Base-by-base conservation (phyloP, 768 basidiomycete genomes). In the Brasilioporus rufonigricans region DNA sequence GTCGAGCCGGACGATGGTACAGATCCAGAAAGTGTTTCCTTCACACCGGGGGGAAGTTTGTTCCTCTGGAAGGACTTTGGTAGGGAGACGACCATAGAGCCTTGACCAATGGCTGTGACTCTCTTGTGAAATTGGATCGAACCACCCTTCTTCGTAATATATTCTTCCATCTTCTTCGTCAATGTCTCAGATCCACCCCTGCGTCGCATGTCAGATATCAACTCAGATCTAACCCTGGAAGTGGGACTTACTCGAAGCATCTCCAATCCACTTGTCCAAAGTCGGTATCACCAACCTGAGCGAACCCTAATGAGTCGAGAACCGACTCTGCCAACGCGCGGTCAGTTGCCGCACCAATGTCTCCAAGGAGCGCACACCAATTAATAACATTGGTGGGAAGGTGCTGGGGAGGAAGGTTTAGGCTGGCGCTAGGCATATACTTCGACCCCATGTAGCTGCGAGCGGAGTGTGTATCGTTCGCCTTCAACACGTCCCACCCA, bases 401-500 rank as follows among this genome's bases (percentile, higher is more conserved):
- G 38, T 63, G 51, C 12, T 41, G 31, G 1, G 53, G 50, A 19
- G 68, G 60, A 19, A 29, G 27, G 5, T 29, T 29, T 29, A 67
- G 44, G 5, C 41, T 43, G 26, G 24, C 21, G 36, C 67, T 65
- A 8, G 60, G 60, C 1, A 64, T 38, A 33, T 67, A 66, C 50
- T 65, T 60, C 21, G 52, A 27, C 27, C 55, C 48, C 58, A 63
- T 63, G 49, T 63, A 60, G 4, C 61, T 56, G 9, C 71, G 59
- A 6, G 62, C 44, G 12, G 73, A 65, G 57, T 70, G 60, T 9
- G 50, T 48, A 23, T 74, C 68, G 24, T 60, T 63, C 21, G 50
- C 49, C 61, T 50, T 64, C 50, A 73, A 49, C 0, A 59, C 50
- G 2, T 71, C 46, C 68, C 58, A 73, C 1, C 69, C 72, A 7